These are phyloP conservation scores for Diaporthe sp. DNA, from an alignment of 2,329 filamentous ascomycete species.

Conservation along the genomic window DNA sequence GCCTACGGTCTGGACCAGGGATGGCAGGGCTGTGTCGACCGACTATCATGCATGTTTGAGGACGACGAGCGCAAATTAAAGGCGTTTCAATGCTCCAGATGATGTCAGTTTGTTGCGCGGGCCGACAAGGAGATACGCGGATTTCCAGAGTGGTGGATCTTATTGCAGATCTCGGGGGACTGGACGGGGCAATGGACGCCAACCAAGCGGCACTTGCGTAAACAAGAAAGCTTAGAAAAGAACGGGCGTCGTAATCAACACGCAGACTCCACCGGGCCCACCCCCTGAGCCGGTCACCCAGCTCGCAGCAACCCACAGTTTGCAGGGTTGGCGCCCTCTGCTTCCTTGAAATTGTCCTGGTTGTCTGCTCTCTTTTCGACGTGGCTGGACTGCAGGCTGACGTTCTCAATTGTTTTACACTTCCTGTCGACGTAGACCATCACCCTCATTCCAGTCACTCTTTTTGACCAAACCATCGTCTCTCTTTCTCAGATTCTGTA, in stretches of 20 bases:
- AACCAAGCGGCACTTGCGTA: slow-evolving; percentile 17
- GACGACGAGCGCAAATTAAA: slow-evolving; percentile 20
- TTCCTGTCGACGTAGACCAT: slow-evolving; percentile 6
- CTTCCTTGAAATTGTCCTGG: slow-evolving; percentile 25
- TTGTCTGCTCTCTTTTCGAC: slow-evolving; percentile 12
- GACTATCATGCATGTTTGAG: slow-evolving; percentile 10
- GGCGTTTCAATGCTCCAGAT: slow-evolving; percentile 20
- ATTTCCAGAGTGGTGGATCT: background rate
- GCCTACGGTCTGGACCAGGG: background rate
- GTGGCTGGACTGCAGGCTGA: slow-evolving; percentile 18
- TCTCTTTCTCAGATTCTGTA: background rate
- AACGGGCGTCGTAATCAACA: slow-evolving; percentile 29
- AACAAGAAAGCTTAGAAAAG: slow-evolving; percentile 28
- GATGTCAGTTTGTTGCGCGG: slow-evolving; percentile 20
- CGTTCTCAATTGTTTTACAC: slow-evolving; percentile 14
- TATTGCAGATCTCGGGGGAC: slow-evolving; percentile 14
- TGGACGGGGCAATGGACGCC: slow-evolving; percentile 2
- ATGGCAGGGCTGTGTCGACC: slow-evolving; percentile 6
- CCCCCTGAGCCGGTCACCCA: slow-evolving; percentile 19
- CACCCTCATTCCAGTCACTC: slow-evolving; percentile 15
- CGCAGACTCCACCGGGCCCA: slow-evolving; percentile 13
- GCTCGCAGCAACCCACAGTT: slow-evolving; percentile 21
- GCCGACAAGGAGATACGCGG: slow-evolving; percentile 26
- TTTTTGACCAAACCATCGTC: slow-evolving; percentile 28
- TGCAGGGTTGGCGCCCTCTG: slow-evolving; percentile 13